Evolutionary conservation across 768 basidiomycete species (phyloP).

Genomic region (Serpula lacrymans): DNA sequence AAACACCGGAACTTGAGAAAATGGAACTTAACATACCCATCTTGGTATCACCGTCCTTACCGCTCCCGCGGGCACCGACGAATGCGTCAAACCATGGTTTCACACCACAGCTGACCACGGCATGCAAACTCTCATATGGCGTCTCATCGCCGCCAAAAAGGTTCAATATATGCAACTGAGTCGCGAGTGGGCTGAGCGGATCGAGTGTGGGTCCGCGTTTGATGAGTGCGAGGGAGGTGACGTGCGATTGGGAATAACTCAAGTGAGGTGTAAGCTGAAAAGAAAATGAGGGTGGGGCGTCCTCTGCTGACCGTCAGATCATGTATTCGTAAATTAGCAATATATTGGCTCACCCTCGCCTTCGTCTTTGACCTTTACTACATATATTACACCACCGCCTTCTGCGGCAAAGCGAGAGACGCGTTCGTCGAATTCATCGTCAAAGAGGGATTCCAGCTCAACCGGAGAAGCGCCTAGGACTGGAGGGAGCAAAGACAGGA

Average conservation of each 20-base stretch:
- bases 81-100: slow-evolving; percentile 99
- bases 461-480: slow-evolving; percentile 67
- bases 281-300: slow-evolving; percentile 55
- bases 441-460: slow-evolving; percentile 68
- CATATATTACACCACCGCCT: slow-evolving; percentile 73
- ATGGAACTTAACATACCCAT: slow-evolving; percentile 52
- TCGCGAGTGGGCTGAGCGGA: slow-evolving; percentile 70
- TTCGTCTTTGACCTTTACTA: slow-evolving; percentile 76
- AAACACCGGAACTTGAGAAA: not conserved
- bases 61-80: slow-evolving; percentile 75
- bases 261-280: slow-evolving; percentile 73
- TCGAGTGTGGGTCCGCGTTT: slow-evolving; percentile 87
- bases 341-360: slow-evolving; percentile 53
- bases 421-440: slow-evolving; percentile 72
- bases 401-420: slow-evolving; percentile 75
- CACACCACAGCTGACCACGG: slow-evolving; percentile 91
- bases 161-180: slow-evolving; percentile 89
- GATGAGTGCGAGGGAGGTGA: slow-evolving; percentile 90
- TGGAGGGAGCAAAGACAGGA: slow-evolving; percentile 71
- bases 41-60: slow-evolving; percentile 76
- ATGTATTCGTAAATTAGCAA: slow-evolving; percentile 1
- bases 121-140: slow-evolving; percentile 94
- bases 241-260: slow-evolving; percentile 73
- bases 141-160: slow-evolving; percentile 86
- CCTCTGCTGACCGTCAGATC: slow-evolving; percentile 45